Percentiles rank a stretch among this genome's conserved stretches.
phyloP scores from a whole-genome alignment of 164 flowering plant species.

The Annona cherimola region DNA sequence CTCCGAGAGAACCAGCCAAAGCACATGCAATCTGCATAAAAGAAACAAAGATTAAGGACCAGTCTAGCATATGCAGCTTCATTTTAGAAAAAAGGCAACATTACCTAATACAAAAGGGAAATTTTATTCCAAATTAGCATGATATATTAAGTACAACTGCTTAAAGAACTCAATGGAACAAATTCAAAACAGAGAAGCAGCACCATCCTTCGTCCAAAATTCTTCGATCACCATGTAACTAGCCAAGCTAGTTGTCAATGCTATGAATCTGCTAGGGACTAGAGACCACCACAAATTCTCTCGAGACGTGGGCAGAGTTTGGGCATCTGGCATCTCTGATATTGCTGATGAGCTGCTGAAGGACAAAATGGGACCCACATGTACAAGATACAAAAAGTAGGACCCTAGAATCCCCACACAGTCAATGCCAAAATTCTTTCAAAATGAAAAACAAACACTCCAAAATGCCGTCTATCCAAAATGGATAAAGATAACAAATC shows the following conservation, averaged over 20 bases:
- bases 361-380: not conserved
- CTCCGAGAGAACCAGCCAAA: constrained; percentile 81
- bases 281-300: not conserved
- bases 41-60: not conserved
- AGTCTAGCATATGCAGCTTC: not conserved
- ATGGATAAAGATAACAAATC: not conserved
- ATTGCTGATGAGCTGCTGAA: not conserved
- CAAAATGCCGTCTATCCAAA: not conserved
- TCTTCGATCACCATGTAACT: not conserved
- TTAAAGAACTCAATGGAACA: not conserved
- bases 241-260: not conserved
- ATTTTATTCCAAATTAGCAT: not conserved
- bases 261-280: not conserved
- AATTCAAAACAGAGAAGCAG: not conserved
- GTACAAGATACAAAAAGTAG: not conserved
- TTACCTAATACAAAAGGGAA: not conserved
- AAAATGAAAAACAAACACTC: not conserved
- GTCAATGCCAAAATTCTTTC: not conserved
- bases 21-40: constrained; percentile 60
- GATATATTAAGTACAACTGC: not conserved
- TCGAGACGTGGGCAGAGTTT: not conserved
- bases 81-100: not conserved
- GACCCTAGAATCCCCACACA: not conserved
- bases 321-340: not conserved
- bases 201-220: too few species aligned